These are phyloP conservation scores for Bruguiera gymnorhiza DNA, from an alignment of 345 rosid species.

Conservation along the genomic window DNA sequence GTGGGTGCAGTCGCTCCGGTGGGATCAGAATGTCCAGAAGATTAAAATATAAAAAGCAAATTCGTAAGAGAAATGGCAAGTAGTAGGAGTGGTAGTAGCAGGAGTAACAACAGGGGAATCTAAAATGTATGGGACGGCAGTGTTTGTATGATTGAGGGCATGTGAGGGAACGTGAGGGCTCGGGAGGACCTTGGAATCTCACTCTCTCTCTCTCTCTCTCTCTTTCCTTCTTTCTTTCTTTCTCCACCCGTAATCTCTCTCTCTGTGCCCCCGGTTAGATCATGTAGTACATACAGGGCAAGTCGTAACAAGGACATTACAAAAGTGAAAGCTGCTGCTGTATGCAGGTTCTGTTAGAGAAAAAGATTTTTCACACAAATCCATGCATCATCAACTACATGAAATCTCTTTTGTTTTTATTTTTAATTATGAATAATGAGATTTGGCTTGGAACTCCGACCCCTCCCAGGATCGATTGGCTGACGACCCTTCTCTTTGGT, in stretches of 20 bases:
- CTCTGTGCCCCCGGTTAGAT: neutral
- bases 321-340: slow-evolving; percentile 35
- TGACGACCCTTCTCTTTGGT: neutral
- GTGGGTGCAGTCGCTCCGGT: neutral
- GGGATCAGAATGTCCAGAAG: neutral
- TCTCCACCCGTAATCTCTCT: slow-evolving; percentile 6
- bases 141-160: slow-evolving; percentile 30
- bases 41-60: neutral
- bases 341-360: neutral
- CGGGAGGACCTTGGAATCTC: slow-evolving; percentile 30
- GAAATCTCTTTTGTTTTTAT: neutral
- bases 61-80: slow-evolving; percentile 8
- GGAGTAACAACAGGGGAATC: neutral
- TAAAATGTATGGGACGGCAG: neutral
- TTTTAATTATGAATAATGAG: neutral
- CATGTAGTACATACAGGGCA: neutral
- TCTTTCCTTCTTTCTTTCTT: slow-evolving; percentile 6
- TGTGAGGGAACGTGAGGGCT: slow-evolving; percentile 40
- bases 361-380: slow-evolving; percentile 17
- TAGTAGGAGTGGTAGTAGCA: neutral
- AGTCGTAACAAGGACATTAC: slow-evolving; percentile 17
- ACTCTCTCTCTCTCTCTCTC: slow-evolving; percentile 19
- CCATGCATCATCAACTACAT: slow-evolving; percentile 14
- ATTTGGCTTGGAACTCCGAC: slow-evolving; percentile 40
- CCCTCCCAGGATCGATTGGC: neutral